phyloP scores from a whole-genome alignment of 257 asterid species.

The Ilex asprella region DNA sequence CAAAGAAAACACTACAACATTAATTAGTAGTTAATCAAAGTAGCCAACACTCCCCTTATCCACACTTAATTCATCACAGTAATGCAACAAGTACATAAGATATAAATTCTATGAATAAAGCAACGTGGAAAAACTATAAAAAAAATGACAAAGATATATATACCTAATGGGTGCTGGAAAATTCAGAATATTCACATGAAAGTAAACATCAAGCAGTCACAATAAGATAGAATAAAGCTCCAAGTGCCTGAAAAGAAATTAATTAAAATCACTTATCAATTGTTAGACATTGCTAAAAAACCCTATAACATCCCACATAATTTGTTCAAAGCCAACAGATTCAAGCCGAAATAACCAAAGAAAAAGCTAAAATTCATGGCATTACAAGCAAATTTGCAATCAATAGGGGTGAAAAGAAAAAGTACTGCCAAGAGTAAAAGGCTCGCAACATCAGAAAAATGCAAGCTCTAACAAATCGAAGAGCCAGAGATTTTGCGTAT shows the following conservation, averaged over 20 bases:
- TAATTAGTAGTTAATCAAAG: too few relatives aligned
- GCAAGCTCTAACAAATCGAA: too few relatives aligned
- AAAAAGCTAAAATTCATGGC: neutral
- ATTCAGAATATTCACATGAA: slow-evolving; percentile 34
- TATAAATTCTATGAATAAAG: neutral
- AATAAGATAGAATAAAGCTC: neutral
- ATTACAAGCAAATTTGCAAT: too few relatives aligned
- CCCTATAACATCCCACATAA: neutral
- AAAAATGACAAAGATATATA: slow-evolving; percentile 27
- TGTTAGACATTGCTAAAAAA: neutral
- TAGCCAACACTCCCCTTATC: too few relatives aligned
- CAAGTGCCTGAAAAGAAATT: neutral
- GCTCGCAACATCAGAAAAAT: too few relatives aligned
- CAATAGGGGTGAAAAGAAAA: too few relatives aligned
- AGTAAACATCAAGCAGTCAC: slow-evolving; percentile 16
- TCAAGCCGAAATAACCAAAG: too few relatives aligned
- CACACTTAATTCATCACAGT: too few relatives aligned
- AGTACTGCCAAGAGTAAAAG: too few relatives aligned
- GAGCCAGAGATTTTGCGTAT: too few relatives aligned
- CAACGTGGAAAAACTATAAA: slow-evolving; percentile 1
- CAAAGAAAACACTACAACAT: too few relatives aligned
- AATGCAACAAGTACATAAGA: too few relatives aligned
- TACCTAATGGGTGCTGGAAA: slow-evolving; percentile 16
- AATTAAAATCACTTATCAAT: neutral
- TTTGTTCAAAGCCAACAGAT: neutral